Conservation (phyloP, 176 grass and related monocot species). For the Musa schizocarpa region DNA sequence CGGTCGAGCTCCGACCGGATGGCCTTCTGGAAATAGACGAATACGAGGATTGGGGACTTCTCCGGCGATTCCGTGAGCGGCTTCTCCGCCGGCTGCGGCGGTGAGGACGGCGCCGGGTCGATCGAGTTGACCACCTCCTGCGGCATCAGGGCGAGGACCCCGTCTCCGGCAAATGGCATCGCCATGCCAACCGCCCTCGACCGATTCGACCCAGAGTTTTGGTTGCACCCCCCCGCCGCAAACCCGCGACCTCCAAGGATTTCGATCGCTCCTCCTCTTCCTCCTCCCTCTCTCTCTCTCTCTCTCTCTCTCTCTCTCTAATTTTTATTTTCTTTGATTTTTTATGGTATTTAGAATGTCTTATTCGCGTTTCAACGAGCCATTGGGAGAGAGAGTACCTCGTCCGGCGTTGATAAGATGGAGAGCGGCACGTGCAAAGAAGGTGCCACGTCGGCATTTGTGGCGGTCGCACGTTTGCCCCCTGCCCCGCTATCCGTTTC, state of each 20-base stretch:
- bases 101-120: neutral
- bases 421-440: neutral
- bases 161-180: conserved; percentile 6
- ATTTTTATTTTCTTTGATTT: neutral
- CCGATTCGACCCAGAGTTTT: neutral
- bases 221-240: neutral
- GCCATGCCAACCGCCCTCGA: conserved; percentile 4
- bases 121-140: conserved; percentile 1
- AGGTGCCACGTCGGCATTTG: neutral
- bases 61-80: conserved; percentile 25
- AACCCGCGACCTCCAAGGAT: neutral
- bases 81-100: neutral
- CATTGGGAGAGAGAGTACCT: neutral
- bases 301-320: neutral
- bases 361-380: neutral
- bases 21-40: conserved; percentile 93
- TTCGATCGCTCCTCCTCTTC: neutral
- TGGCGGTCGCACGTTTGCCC: neutral
- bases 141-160: neutral
- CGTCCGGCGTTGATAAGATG: neutral
- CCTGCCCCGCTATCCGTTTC: neutral
- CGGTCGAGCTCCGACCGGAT: conserved; percentile 66
- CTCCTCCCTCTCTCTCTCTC: neutral
- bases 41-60: conserved; percentile 56
- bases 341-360: neutral